These are phyloP conservation scores for Zygosaccharomyces pseudobailii DNA, from an alignment of 1,139 yeast species.

Conservation along the genomic window DNA sequence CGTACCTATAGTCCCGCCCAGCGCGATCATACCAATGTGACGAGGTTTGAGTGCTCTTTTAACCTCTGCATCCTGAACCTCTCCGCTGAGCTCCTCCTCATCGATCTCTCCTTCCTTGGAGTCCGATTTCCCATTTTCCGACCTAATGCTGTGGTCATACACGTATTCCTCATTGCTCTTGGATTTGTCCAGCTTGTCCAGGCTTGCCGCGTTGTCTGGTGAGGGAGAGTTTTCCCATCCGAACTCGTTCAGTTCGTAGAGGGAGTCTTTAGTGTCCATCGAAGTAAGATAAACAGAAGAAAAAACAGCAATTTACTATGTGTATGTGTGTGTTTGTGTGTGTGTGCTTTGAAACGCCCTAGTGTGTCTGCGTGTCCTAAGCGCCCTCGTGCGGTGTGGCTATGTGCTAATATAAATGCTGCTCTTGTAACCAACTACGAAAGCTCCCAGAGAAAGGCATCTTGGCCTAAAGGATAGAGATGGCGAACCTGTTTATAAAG, in stretches of 20 bases:
- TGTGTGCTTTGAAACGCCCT: no score
- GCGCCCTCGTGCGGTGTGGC: no score
- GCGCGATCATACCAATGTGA: slow-evolving; percentile 60
- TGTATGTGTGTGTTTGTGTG: no score
- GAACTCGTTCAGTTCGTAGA: neutral
- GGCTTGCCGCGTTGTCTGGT: slow-evolving; percentile 1
- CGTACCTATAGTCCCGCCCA: slow-evolving; percentile 68
- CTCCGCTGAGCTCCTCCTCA: slow-evolving; percentile 25
- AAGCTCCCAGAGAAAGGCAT: no score
- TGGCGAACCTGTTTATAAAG: neutral
- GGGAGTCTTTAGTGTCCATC: neutral
- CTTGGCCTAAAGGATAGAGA: neutral
- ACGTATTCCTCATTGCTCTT: neutral
- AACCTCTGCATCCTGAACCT: slow-evolving; percentile 36
- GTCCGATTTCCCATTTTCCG: neutral
- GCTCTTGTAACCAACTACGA: no score
- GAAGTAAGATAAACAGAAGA: no score
- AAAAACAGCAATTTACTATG: no score
- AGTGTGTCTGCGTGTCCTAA: no score
- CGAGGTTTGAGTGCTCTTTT: slow-evolving; percentile 51
- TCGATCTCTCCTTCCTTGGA: slow-evolving; percentile 1
- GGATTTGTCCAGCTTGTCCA: slow-evolving; percentile 1
- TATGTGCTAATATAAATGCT: no score
- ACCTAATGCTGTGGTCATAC: neutral
- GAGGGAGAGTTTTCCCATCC: slow-evolving; percentile 3